Base-by-base conservation (phyloP, 768 basidiomycete genomes). In the Lentinula aciculospora region DNA sequence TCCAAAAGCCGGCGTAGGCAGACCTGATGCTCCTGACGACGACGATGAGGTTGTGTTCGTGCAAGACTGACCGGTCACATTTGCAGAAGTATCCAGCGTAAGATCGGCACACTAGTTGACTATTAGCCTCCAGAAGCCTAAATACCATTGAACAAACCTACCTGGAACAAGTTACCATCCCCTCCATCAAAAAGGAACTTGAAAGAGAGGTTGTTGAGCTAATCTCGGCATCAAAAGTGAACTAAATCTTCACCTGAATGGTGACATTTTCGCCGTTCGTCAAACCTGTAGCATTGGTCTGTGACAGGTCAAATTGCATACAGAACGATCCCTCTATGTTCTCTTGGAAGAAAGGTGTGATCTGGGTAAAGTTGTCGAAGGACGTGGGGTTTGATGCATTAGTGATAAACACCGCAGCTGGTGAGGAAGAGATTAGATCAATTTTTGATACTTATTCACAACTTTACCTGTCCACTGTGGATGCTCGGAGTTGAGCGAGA, bases 81-180 rank as follows among this genome's bases (percentile, higher is more conserved):
- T 77, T 32, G 78, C 71, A 64, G 68, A 78, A 19, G 73, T 78
- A 40, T 84, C 79, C 31, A 95, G 72, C 19, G 85, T 84, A 63
- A 94, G 68, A 71, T 94, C 93, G 36, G 92, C 80, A 66, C 92
- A 94, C 88, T 93, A 9, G 21, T 47, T 39, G 29, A 37, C 23
- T 34, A 15, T 49, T 15, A 53, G 56, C 32, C 37, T 31, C 39
- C 3, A 2, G 15, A 27, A 54, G 8, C 17, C 21, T 47, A n/a
- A 28, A 31, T 49, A 25, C 19, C 37, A 1, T 42, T 0, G 19
- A 37, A 29, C 3, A 23, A 44, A 65, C 70, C 42, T 64, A 81
- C 88, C 77, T 92, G 89, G 71, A 78, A 92, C 7, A 94, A 77
- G 28, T 66, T 47, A 21, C 84, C 85, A 65, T 94, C 91, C 34